A percentile compares a stretch with the other conserved stretches of the same genome.
Evolutionary conservation across 192 early-diverging fungal species (phyloP).

Genomic region (Backusella macrospora): DNA sequence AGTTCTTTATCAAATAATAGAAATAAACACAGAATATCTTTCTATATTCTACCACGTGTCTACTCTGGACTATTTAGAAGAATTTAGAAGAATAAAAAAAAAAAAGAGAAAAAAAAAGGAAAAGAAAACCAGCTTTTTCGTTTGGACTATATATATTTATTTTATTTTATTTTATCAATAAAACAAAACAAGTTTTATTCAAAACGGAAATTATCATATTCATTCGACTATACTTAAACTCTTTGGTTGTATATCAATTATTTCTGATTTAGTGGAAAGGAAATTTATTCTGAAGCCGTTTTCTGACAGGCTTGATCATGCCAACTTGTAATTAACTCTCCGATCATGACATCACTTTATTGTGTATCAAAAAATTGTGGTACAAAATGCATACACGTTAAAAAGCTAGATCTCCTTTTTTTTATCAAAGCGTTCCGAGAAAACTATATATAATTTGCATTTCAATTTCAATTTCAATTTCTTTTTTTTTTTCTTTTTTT

Average conservation of each 20-base stretch:
- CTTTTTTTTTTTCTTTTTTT: neutral
- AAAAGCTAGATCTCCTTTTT: neutral
- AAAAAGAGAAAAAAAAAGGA: neutral
- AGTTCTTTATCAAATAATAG: neutral
- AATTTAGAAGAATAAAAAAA: constrained; percentile 1
- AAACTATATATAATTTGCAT: neutral
- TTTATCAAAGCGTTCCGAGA: neutral
- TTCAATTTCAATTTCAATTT: neutral
- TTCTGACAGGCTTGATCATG: neutral
- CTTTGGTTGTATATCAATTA: constrained; percentile 12
- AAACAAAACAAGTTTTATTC: constrained; percentile 22
- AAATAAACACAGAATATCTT: constrained; percentile 7
- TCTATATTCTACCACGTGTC: constrained; percentile 10
- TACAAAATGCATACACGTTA: neutral
- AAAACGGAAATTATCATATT: constrained; percentile 23
- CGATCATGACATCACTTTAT: constrained; percentile 1
- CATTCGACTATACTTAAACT: constrained; percentile 17
- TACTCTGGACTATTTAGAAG: neutral
- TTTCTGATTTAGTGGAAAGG: neutral
- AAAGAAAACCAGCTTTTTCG: neutral
- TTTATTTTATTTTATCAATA: constrained; percentile 11
- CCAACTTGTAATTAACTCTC: constrained; percentile 1
- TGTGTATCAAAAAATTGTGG: neutral
- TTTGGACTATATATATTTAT: constrained; percentile 4
- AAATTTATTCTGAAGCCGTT: neutral